These are phyloP conservation scores for Pleurotus salmoneostramineus DNA, from an alignment of 768 basidiomycete species.

Conservation along the genomic window DNA sequence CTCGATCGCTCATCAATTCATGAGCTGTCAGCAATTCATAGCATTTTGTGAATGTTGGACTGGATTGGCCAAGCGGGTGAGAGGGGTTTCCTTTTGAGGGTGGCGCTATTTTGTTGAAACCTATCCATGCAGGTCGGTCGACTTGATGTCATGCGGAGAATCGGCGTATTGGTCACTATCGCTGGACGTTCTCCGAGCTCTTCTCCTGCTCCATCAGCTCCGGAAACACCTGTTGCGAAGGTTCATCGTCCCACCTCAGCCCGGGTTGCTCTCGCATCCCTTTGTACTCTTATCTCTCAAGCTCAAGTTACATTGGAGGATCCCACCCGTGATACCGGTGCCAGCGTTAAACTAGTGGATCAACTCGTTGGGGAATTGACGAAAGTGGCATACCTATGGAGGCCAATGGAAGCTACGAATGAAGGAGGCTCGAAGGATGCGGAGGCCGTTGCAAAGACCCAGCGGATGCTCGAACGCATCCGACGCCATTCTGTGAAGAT, in stretches of 20 bases:
- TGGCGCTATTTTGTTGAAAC: background rate
- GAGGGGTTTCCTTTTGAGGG: constrained; percentile 11
- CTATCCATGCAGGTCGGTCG: constrained; percentile 38
- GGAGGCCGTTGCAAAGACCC: constrained; percentile 47
- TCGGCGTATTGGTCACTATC: constrained; percentile 31
- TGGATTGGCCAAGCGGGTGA: constrained; percentile 59
- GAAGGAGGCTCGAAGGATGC: background rate
- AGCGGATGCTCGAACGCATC: constrained; percentile 57
- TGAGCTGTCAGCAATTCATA: constrained; percentile 49
- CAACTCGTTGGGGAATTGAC: background rate
- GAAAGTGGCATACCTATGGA: constrained; percentile 7
- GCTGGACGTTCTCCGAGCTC: constrained; percentile 15
- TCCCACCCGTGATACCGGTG: background rate
- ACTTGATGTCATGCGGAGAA: constrained; percentile 40
- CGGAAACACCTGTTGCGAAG: background rate
- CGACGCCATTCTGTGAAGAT: constrained; percentile 45
- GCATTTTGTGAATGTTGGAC: constrained; percentile 73
- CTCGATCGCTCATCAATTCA: constrained; percentile 31
- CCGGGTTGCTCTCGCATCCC: background rate
- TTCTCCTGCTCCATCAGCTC: background rate
- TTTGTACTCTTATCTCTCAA: constrained; percentile 1
- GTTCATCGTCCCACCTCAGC: background rate
- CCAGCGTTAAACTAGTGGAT: background rate
- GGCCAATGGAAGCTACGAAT: background rate
- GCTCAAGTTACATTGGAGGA: background rate